Evolutionary conservation across 768 basidiomycete species (phyloP), one percentile per base, ranked within the genome.

Genomic region (Termitomyces bulborhizus): DNA sequence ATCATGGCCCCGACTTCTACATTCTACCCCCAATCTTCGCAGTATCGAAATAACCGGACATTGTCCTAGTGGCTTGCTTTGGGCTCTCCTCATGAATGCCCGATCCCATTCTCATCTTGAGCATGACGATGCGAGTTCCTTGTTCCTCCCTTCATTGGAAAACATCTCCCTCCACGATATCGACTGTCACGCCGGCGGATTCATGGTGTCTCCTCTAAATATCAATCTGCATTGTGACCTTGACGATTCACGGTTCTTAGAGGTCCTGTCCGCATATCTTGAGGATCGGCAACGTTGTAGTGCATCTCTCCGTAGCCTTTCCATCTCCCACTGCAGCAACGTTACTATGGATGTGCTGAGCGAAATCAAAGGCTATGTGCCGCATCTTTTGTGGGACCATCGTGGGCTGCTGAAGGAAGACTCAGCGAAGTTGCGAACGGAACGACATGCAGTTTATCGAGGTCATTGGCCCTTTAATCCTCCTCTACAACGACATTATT

Each of bases 191-290:
- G 66, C 69, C 44, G 75, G 73, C 21, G 73, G 75, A 21, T 69
- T 68, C 57, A 76, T 76, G 75, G 65, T 73, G 26, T 68, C 69
- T 8, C 60, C 63, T 21, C 63, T 55, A 5, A 63, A 61, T 24
- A 57, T 69, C 34, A 71, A 76, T 57, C 73, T 71, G 1, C 63
- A 71, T 49, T 60, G 46, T 47, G 70, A 75, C 52, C 62, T 73
- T 43, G 75, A 75, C 57, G 73, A 76, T 56, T 74, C 73, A 8
- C 64, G 70, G 16, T 76, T 75, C 57, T 63, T 76, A 42, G 73
- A 76, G 40, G 73, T 76, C 3, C 62, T 73, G 15, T 59, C 66
- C 18, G 62, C 68, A 9, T 68, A 65, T 43, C 59, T 76, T 16
- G 62, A 61, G 46, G 64, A 69, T 43, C 66, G 75, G 1, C 62